These are phyloP conservation scores for Acer negundo DNA, from an alignment of 345 rosid species.

Conservation along the genomic window DNA sequence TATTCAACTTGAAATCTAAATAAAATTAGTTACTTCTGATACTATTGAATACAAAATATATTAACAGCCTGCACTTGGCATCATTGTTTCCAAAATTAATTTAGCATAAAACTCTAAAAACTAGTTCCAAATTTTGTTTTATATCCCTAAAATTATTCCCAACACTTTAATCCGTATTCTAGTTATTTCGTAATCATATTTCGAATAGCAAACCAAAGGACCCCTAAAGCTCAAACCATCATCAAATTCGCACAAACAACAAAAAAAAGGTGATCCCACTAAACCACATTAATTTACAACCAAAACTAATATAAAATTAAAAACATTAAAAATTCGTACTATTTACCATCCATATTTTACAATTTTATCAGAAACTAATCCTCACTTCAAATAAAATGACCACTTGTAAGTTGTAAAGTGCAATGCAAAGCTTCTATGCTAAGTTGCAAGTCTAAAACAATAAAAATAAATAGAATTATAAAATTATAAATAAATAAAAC, in stretches of 20 bases:
- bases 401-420: no score
- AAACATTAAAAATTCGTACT: background rate
- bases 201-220: background rate
- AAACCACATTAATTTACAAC: background rate
- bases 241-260: background rate
- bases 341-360: background rate
- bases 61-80: background rate
- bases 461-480: background rate
- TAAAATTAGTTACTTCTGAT: no score
- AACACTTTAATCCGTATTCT: no score
- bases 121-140: no score
- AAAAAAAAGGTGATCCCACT: background rate
- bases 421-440: no score
- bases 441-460: background rate
- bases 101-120: no score
- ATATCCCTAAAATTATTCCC: no score
- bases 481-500: conserved; percentile 20
- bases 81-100: background rate
- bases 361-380: background rate
- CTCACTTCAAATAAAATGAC: background rate
- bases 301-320: background rate
- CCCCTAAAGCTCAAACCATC: background rate
- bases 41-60: no score
- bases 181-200: no score
- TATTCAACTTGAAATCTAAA: background rate